These are phyloP conservation scores for Chalaropsis ovoidea DNA, from an alignment of 2,329 filamentous ascomycete species.

Conservation along the genomic window DNA sequence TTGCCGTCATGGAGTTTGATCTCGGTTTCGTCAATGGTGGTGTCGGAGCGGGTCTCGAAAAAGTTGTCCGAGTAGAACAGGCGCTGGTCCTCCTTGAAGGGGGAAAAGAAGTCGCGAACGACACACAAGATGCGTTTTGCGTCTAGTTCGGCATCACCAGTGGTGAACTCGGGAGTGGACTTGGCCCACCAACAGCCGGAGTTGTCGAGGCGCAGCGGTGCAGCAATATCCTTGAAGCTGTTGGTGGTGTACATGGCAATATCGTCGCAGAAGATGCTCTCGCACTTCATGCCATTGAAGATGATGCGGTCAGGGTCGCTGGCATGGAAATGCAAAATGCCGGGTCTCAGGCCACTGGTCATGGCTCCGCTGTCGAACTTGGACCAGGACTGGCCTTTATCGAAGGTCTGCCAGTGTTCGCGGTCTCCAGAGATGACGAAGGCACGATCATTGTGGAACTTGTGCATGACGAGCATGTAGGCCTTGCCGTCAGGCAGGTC, in stretches of 20 bases:
- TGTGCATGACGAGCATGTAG: conserved; percentile 60
- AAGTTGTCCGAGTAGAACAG: conserved; percentile 74
- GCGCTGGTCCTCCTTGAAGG: conserved; percentile 62
- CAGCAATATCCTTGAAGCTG: conserved; percentile 61
- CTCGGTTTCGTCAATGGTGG: conserved; percentile 54
- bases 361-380: conserved; percentile 55
- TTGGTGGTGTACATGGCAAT: conserved; percentile 67
- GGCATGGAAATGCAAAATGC: conserved; percentile 67
- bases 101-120: conserved; percentile 59
- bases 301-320: conserved; percentile 74
- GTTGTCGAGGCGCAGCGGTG: conserved; percentile 57
- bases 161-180: conserved; percentile 60
- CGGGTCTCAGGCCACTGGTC: conserved; percentile 43
- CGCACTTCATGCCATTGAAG: conserved; percentile 65
- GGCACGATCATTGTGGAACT: conserved; percentile 66
- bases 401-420: conserved; percentile 71
- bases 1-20: conserved; percentile 64
- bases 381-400: conserved; percentile 73
- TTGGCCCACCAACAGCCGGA: conserved; percentile 83
- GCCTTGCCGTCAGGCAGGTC: conserved; percentile 55
- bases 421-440: conserved; percentile 62
- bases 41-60: conserved; percentile 49
- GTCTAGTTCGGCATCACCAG: conserved; percentile 55
- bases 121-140: conserved; percentile 70
- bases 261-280: conserved; percentile 53